These are phyloP conservation scores for Fusarium paranaense DNA, from an alignment of 2,329 filamentous ascomycete genomes.

Conservation along the genomic window DNA sequence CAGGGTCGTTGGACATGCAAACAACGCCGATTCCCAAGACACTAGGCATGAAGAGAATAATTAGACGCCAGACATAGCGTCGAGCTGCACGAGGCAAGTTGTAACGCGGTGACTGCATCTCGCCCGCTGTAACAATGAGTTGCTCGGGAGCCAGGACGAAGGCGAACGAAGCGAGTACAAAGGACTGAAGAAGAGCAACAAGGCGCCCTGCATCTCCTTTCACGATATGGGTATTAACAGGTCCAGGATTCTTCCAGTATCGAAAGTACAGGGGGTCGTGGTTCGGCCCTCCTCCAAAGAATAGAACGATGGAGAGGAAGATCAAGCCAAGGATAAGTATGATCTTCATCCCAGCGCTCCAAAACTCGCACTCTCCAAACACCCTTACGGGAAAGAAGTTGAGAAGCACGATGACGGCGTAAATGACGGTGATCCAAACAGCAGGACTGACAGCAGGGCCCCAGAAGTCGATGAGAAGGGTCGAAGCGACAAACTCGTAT, in stretches of 20 bases:
- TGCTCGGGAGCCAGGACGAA: constrained; percentile 43
- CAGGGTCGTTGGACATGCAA: neutral
- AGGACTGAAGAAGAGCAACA: constrained; percentile 59
- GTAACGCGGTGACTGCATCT: constrained; percentile 45
- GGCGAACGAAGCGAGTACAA: constrained; percentile 40
- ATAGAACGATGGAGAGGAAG: constrained; percentile 58
- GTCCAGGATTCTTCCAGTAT: neutral
- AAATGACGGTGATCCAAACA: neutral
- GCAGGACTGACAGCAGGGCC: neutral
- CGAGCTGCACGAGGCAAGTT: constrained; percentile 45
- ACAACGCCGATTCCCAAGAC: neutral
- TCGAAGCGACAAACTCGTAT: neutral
- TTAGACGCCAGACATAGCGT: constrained; percentile 43
- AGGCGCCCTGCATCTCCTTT: neutral
- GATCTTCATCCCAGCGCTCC: neutral
- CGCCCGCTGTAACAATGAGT: constrained; percentile 44
- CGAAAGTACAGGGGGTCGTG: constrained; percentile 58
- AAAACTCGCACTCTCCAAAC: neutral
- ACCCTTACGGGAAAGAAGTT: neutral
- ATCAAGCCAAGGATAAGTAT: constrained; percentile 62
- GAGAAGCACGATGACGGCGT: neutral
- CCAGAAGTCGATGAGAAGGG: neutral
- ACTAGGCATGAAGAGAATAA: constrained; percentile 56
- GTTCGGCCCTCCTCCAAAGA: constrained; percentile 59
- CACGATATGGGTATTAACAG: neutral